These are phyloP conservation scores for Termitomyces sp. DNA, from an alignment of 1,284 basidiomycete species.

Conservation along the genomic window DNA sequence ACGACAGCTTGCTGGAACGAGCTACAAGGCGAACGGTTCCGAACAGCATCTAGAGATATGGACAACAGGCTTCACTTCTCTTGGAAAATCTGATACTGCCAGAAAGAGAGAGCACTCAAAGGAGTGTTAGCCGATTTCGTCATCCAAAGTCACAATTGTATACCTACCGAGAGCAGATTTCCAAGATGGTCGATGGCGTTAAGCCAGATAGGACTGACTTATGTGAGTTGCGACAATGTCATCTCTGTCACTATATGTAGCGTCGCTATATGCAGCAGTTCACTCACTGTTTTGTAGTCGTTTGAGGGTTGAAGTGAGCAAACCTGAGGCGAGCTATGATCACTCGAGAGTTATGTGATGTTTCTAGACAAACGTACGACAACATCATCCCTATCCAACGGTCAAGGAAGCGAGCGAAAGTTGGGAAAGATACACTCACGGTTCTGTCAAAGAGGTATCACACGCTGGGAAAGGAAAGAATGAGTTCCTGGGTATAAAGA, in stretches of 20 bases:
- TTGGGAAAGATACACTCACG: conserved; percentile 38
- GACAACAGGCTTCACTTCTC: conserved; percentile 49
- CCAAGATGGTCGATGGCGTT: conserved; percentile 65
- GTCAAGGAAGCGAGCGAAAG: conserved; percentile 1
- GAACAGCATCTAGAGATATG: not conserved
- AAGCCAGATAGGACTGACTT: conserved; percentile 82
- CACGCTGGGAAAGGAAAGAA: conserved; percentile 46
- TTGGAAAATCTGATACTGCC: conserved; percentile 84
- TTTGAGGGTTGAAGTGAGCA: conserved; percentile 77
- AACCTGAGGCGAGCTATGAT: conserved; percentile 39
- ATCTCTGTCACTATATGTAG: conserved; percentile 31
- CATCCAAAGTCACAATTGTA: not conserved
- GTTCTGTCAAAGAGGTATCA: conserved; percentile 72
- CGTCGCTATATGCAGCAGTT: conserved; percentile 30
- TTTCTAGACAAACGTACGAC: conserved; percentile 45
- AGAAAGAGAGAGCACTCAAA: conserved; percentile 74
- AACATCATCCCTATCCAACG: conserved; percentile 66
- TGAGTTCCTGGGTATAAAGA: conserved; percentile 6
- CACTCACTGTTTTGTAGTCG: conserved; percentile 73
- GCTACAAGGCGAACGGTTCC: conserved; percentile 31
- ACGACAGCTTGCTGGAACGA: conserved; percentile 78
- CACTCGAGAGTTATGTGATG: not conserved
- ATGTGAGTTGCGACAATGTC: conserved; percentile 1
- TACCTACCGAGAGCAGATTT: conserved; percentile 70
- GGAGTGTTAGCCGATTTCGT: not conserved